These are phyloP conservation scores for Ajuga chamaepitys DNA, from an alignment of 257 asterid genomes.

Conservation along the genomic window DNA sequence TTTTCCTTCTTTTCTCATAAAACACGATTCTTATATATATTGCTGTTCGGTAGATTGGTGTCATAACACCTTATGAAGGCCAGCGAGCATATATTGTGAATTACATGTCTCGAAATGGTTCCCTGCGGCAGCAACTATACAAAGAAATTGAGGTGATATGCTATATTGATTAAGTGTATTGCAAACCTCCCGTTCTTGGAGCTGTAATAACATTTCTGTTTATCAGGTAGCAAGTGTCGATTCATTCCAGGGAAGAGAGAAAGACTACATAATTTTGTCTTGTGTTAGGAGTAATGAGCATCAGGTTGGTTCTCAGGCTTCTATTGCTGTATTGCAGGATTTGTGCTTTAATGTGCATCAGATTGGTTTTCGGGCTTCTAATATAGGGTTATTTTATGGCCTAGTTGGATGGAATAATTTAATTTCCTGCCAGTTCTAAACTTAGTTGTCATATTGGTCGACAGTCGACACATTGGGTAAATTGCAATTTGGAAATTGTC, in stretches of 20 bases:
- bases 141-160: slow-evolving; percentile 88
- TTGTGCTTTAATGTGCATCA: slow-evolving; percentile 97
- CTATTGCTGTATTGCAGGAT: neutral
- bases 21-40: neutral
- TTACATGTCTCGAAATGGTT: slow-evolving; percentile 95
- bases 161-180: neutral
- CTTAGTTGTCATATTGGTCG: too few relatives aligned
- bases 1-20: neutral
- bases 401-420: neutral
- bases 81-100: slow-evolving; percentile 97
- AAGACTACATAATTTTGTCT: slow-evolving; percentile 87
- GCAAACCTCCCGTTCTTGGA: neutral
- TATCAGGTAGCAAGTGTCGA: slow-evolving; percentile 97
- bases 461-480: neutral
- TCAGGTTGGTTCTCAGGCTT: slow-evolving; percentile 53
- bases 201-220: slow-evolving; percentile 10
- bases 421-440: neutral
- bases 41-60: slow-evolving; percentile 65
- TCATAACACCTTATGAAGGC: slow-evolving; percentile 97
- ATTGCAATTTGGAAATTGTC: neutral
- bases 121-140: slow-evolving; percentile 93
- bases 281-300: slow-evolving; percentile 99
- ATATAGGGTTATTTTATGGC: neutral
- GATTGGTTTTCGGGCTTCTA: slow-evolving; percentile 34
- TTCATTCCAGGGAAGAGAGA: slow-evolving; percentile 98